These are phyloP conservation scores for Sporothrix curviconia DNA, from an alignment of 2,329 filamentous ascomycete species.

Conservation along the genomic window DNA sequence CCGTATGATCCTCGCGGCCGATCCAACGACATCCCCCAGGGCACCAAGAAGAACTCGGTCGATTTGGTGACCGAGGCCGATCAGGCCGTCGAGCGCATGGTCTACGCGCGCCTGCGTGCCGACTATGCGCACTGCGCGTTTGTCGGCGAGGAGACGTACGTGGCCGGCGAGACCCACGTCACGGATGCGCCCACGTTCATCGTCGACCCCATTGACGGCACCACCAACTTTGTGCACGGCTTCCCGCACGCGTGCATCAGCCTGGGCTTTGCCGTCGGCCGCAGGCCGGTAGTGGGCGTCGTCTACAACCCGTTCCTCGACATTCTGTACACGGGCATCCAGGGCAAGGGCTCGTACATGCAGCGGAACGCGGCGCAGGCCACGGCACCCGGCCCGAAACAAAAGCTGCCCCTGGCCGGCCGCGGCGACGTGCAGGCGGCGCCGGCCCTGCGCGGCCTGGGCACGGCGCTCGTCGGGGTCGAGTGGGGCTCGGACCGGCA, in stretches of 20 bases:
- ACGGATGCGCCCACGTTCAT: slow-evolving; percentile 67
- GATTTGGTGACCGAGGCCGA: slow-evolving; percentile 65
- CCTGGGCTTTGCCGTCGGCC: slow-evolving; percentile 61
- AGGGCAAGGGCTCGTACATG: slow-evolving; percentile 59
- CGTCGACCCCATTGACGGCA: slow-evolving; percentile 77
- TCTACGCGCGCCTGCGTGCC: slow-evolving; percentile 44
- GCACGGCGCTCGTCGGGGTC: slow-evolving; percentile 57
- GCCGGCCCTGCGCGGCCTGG: slow-evolving; percentile 53
- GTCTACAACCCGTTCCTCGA: slow-evolving; percentile 75
- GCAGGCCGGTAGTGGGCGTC: slow-evolving; percentile 60
- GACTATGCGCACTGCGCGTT: slow-evolving; percentile 55
- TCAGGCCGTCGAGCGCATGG: slow-evolving; percentile 58
- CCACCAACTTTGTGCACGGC: slow-evolving; percentile 72
- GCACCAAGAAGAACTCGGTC: slow-evolving; percentile 60
- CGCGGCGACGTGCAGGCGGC: slow-evolving; percentile 36
- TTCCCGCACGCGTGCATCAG: slow-evolving; percentile 72
- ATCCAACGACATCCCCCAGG: slow-evolving; percentile 49
- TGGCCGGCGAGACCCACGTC: slow-evolving; percentile 54
- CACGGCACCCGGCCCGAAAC: slow-evolving; percentile 8
- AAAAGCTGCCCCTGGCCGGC: slow-evolving; percentile 34
- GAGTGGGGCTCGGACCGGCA: slow-evolving; percentile 68
- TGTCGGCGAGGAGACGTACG: slow-evolving; percentile 72
- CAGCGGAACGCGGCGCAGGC: slow-evolving; percentile 33
- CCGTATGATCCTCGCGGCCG: slow-evolving; percentile 55
- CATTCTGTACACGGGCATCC: slow-evolving; percentile 61